Base-by-base conservation (phyloP, 2,329 filamentous ascomycete species). In the Emydomyces testavorans region DNA sequence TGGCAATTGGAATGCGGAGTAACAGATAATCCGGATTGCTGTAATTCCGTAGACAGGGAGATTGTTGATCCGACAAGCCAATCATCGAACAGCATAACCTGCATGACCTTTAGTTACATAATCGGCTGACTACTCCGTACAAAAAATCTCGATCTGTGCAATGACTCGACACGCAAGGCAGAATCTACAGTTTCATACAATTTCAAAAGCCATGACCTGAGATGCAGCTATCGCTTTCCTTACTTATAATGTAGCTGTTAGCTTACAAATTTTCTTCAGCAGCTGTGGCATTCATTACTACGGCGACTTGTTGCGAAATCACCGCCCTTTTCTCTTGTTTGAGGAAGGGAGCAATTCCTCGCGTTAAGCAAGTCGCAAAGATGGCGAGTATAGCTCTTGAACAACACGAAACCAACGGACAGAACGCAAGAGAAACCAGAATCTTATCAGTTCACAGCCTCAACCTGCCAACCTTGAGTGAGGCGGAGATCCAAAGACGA, bases 371-470 rank as follows among this genome's bases (percentile, higher is more conserved):
- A 13, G 16, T 28, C 21, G 31, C 37, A 18, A 31, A 7, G n/a
- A 48, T 48, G 46, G 38, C 46, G n/a, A 31, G 11, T 29, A 11
- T 29, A 37, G 31, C 37, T 20, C 21, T 42, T 20, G 38, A 29
- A 15, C 46, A 10, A 7, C 10, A 42, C 5, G 13, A 13, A 15
- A 10, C 31, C 4, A 31, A 41, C 24, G 29, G n/a, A 13, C n/a
- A 38, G 16, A n/a, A 16, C 20, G 11, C 31, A 28, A 48, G 38
- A 36, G 23, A 8, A 6, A 65, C 67, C 29, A 62, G 63, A 28
- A 62, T 69, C 38, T 53, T 65, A 21, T 60, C 66, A 7, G 65
- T 69, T 16, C 60, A 62, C 28, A 59, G 62, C 46, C 57, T 69
- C 21, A 67, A 63, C 54, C 49, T 46, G 16, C 39, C 63, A 39